Evolutionary conservation across 1,284 basidiomycete species (phyloP).

Genomic region (Cystobasidiaceae sp.): DNA sequence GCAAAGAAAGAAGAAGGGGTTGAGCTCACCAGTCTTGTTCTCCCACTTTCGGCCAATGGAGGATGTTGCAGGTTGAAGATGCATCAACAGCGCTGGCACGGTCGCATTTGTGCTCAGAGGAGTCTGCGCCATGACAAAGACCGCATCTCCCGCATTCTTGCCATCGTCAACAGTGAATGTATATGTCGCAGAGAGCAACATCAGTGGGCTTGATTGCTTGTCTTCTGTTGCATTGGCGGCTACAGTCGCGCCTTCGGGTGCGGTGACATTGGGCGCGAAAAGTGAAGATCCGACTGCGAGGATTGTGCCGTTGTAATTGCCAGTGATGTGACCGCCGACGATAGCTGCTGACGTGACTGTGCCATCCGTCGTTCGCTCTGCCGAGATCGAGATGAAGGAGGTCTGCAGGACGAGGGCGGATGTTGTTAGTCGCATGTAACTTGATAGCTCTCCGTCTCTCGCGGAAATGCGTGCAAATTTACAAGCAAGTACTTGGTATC

Average conservation of each 20-base stretch:
- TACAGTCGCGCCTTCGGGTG: neutral
- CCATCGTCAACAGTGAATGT: constrained; percentile 20
- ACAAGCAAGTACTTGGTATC: constrained; percentile 21
- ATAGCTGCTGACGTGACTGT: constrained; percentile 12
- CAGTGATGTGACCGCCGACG: constrained; percentile 22
- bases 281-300: constrained; percentile 18
- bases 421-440: neutral
- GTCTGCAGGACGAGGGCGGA: neutral
- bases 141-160: constrained; percentile 13
- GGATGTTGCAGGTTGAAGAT: constrained; percentile 15
- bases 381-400: constrained; percentile 21
- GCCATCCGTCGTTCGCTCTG: constrained; percentile 21
- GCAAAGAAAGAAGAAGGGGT: neutral
- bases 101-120: constrained; percentile 2
- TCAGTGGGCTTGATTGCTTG: neutral
- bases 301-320: constrained; percentile 19
- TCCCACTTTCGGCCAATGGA: constrained; percentile 1
- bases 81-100: constrained; percentile 18
- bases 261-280: constrained; percentile 15
- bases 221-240: neutral
- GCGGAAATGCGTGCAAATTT: neutral
- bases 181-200: constrained; percentile 20
- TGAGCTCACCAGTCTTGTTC: constrained; percentile 22
- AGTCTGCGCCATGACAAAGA: constrained; percentile 26
- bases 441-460: too few species aligned